Conservation (phyloP, 257 asterid species). For the Penstemon barbatus region DNA sequence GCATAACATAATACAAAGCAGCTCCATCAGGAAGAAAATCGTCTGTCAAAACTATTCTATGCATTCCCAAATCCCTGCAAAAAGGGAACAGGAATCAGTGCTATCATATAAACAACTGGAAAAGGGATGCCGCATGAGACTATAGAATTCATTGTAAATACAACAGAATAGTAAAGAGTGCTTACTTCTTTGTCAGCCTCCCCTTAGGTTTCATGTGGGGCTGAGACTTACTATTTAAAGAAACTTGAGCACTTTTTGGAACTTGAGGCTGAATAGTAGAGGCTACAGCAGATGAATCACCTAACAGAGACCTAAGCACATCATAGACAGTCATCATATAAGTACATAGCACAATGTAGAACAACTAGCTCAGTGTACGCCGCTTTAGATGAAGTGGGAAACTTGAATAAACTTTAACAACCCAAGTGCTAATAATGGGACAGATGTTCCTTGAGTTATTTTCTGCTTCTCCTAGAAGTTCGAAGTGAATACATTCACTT, state of each 20-base stretch:
- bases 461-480: conserved; percentile 23
- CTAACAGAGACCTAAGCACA: conserved; percentile 49
- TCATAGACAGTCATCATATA: conserved; percentile 11
- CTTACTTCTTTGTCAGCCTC: conserved; percentile 77
- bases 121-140: conserved; percentile 18
- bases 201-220: conserved; percentile 53
- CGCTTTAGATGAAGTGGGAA: conserved; percentile 8
- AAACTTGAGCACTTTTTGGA: conserved; percentile 41
- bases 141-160: conserved; percentile 20
- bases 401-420: conserved; percentile 3
- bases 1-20: conserved; percentile 56
- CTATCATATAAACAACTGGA: conserved; percentile 21
- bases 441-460: conserved; percentile 14
- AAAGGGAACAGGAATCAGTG: conserved; percentile 22
- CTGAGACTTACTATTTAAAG: conserved; percentile 38
- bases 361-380: not conserved
- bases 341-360: conserved; percentile 19
- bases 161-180: conserved; percentile 8
- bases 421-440: conserved; percentile 7
- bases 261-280: conserved; percentile 39
- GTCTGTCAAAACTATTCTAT: conserved; percentile 62
- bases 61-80: conserved; percentile 80
- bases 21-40: conserved; percentile 73
- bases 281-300: conserved; percentile 40
- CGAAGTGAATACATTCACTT: not conserved